Evolutionary conservation across 805 yeast species (phyloP).

Genomic region (Nematodospora valgi): DNA sequence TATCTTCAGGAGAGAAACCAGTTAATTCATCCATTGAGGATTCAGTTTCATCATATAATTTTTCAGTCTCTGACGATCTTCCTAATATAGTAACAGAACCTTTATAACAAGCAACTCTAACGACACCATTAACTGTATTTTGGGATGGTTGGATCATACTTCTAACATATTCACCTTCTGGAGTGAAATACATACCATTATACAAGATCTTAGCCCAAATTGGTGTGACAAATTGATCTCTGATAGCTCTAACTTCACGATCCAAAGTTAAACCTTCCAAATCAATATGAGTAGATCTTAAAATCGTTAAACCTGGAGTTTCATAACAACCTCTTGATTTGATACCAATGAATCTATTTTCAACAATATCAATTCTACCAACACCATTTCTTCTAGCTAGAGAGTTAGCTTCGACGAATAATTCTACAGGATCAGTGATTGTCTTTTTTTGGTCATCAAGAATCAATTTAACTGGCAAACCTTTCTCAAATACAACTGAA

Average conservation of each 20-base stretch:
- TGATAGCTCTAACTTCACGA: slow-evolving; percentile 94
- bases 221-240: slow-evolving; percentile 95
- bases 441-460: slow-evolving; percentile 57
- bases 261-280: slow-evolving; percentile 95
- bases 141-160: slow-evolving; percentile 94
- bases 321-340: slow-evolving; percentile 99
- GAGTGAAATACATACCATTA: slow-evolving; percentile 97
- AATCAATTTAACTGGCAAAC: slow-evolving; percentile 80
- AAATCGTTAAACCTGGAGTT: slow-evolving; percentile 95
- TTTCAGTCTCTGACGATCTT: slow-evolving; percentile 93
- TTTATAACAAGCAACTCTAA: slow-evolving; percentile 90
- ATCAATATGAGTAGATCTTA: slow-evolving; percentile 93
- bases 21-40: slow-evolving; percentile 99
- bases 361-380: slow-evolving; percentile 98
- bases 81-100: slow-evolving; percentile 84
- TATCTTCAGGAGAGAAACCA: slow-evolving; percentile 95
- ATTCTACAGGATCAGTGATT: slow-evolving; percentile 85
- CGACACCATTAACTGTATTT: slow-evolving; percentile 92
- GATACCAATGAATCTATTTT: slow-evolving; percentile 97
- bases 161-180: slow-evolving; percentile 96
- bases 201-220: slow-evolving; percentile 85
- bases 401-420: slow-evolving; percentile 88
- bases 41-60: slow-evolving; percentile 95
- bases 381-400: slow-evolving; percentile 99
- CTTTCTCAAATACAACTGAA: slow-evolving; percentile 76